Base-by-base conservation (phyloP, 495 filamentous ascomycete species). In the Annulohypoxylon nitens region DNA sequence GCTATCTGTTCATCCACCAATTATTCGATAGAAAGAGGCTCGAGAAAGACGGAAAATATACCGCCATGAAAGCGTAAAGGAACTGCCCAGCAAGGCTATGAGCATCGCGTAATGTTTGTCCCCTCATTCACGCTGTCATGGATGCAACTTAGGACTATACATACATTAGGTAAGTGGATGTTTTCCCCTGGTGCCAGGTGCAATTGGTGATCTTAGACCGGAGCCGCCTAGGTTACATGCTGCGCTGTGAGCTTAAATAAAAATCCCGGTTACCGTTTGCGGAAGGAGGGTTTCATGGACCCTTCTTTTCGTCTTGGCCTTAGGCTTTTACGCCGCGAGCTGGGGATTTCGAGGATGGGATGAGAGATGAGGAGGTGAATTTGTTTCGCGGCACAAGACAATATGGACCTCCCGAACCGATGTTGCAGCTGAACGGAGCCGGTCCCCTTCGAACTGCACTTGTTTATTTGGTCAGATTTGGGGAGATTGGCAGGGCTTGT, bases 251-350 rank as follows among this genome's bases (percentile, higher is more conserved):
- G 62, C 50, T 65, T 65, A 55, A 64, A 57, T 33, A 18, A 53
- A 65, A 50, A 48, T 67, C 36, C 59, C 64, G 41, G 26, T 55
- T 73, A 59, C 70, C 60, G n/a, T 39, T 68, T 73, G 1, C 16
- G 64, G 70, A 73, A 73, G 60, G 70, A 54, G 50, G 25, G 25
- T 54, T 18, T 26, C 20, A 51, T 51, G 2, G 16, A 23, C 12
- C 14, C 12, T 43, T 43, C 2, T 11, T 43, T 14, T 43, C 14
- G 39, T 50, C 47, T 50, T 34, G 25, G 48, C 8, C 36, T 39
- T 12, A 10, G 4, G 36, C 2, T 12, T 53, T 23, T 20, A 16
- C 11, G 26, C 3, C 33, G 25, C 23, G 51, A 23, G 16, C 4
- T 20, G 43, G 12, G 16, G n/a, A 47, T 4, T 4, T 47, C 12